Base-by-base conservation (phyloP, 2,329 filamentous ascomycete genomes). In the Reticulascus tulasneorum region DNA sequence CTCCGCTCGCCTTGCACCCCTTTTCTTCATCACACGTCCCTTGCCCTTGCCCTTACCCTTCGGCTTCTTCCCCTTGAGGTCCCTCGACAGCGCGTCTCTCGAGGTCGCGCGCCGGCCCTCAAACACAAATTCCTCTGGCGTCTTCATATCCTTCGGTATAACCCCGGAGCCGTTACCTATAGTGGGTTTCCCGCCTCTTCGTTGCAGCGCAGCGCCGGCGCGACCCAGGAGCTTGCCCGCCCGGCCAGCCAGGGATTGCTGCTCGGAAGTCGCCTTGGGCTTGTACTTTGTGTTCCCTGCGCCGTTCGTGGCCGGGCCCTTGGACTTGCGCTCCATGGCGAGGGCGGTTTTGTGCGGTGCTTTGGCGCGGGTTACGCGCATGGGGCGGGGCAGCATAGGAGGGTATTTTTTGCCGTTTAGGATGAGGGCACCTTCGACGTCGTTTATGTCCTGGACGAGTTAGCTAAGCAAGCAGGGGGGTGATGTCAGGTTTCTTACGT, bases 371-470 rank as follows among this genome's bases (percentile, higher is more conserved):
- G 79, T 84, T 29, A 98, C 90, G 35, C 93, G 84, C 22, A 98
- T 71, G 47, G 82, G 77, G 29, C 93, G 82, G 9, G 91, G 91
- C n/a, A 97, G 79, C 77, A 96, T 82, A 13, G 91, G 91, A 12
- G 91, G 89, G 54, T 90, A 97, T 52, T 86, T 93, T 70, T 97
- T 94, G 44, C 81, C 90, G 57, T 96, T 77, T 43, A 91, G 78
- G 24, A 94, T 75, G 10, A 98, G 74, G 2, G 93, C 93, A n/a
- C 84, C 77, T 62, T 98, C 93, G 29, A 98, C 91, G 28, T 83
- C 73, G 52, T 94, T 96, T 45, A 74, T 79, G 52, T 97, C 87
- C 69, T 83, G 51, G 23, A 21, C 20, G 27, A 31, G 39, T 54
- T 45, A 29, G n/a, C n/a, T n/a, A n/a, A n/a, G 31, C 23, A 31